phyloP scores from a whole-genome alignment of 108 stramenopile species.

The Fragilaria crotonensis region DNA sequence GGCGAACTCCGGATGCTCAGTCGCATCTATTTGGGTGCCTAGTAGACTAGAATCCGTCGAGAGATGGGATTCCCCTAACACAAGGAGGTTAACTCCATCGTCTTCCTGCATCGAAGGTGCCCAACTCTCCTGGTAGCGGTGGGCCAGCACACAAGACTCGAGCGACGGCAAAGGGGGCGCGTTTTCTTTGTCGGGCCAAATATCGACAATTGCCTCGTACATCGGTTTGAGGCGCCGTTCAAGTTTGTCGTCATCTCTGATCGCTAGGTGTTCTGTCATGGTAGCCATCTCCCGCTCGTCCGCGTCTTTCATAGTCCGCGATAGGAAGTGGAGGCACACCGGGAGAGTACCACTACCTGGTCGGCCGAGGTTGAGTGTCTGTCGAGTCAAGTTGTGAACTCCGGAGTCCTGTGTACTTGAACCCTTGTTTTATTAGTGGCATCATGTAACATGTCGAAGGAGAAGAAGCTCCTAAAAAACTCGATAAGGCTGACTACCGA shows the following conservation, averaged over 20 bases:
- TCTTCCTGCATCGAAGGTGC: background rate
- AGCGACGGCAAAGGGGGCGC: background rate
- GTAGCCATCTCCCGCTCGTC: no score
- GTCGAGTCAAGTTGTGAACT: no score
- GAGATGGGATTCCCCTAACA: background rate
- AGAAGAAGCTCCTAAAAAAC: no score
- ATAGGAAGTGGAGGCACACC: no score
- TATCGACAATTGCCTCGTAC: background rate
- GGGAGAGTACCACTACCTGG: no score
- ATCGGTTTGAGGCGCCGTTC: background rate
- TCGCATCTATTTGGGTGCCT: background rate
- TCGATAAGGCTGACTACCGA: no score
- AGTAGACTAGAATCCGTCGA: background rate
- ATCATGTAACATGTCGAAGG: no score
- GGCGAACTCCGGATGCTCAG: background rate
- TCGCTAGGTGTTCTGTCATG: background rate
- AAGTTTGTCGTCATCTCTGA: background rate
- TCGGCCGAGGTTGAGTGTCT: no score
- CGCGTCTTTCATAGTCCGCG: no score
- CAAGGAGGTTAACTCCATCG: background rate
- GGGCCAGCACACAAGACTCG: background rate
- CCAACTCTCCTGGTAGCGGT: background rate
- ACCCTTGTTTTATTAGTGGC: no score
- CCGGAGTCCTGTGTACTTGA: no score
- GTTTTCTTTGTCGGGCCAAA: background rate